Conservation (phyloP, 164 flowering plant genomes). For the Piper longum region DNA sequence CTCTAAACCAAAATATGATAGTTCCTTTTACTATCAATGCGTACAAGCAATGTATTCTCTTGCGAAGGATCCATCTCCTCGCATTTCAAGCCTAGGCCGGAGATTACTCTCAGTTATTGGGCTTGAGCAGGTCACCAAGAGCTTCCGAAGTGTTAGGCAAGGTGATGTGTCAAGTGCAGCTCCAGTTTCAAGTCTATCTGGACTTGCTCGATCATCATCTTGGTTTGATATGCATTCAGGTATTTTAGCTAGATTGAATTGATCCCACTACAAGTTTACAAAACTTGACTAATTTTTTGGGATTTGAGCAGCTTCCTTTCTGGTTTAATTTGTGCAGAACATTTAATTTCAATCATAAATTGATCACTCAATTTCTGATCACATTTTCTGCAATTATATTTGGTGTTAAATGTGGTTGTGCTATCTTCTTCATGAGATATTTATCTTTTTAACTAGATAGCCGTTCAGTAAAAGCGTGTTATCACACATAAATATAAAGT, state of each 20-base stretch:
- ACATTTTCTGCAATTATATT: too few relatives aligned
- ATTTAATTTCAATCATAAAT: too few relatives aligned
- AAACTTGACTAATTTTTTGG: too few relatives aligned
- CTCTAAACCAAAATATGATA: conserved; percentile 49
- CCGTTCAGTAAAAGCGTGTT: too few relatives aligned
- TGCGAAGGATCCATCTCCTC: conserved; percentile 94
- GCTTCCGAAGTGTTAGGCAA: conserved; percentile 29
- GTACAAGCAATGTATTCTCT: conserved; percentile 66
- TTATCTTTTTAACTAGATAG: too few relatives aligned
- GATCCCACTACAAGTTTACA: too few relatives aligned
- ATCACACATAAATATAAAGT: too few relatives aligned
- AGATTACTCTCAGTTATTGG: conserved; percentile 78
- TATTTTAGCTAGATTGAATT: conserved; percentile 7
- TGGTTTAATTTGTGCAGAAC: too few relatives aligned
- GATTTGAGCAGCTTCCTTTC: too few relatives aligned
- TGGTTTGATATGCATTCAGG: conserved; percentile 94
- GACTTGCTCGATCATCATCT: conserved; percentile 85
- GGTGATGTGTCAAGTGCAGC: conserved; percentile 31
- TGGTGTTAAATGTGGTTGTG: too few relatives aligned
- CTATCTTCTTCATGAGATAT: too few relatives aligned
- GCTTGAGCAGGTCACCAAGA: conserved; percentile 71
- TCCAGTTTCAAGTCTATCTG: conserved; percentile 39
- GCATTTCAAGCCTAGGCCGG: conserved; percentile 68
- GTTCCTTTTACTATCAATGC: conserved; percentile 63
- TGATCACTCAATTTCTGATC: too few relatives aligned